phyloP scores from a whole-genome alignment of 2,329 filamentous ascomycete genomes.

The Cladophialophora carrionii region DNA sequence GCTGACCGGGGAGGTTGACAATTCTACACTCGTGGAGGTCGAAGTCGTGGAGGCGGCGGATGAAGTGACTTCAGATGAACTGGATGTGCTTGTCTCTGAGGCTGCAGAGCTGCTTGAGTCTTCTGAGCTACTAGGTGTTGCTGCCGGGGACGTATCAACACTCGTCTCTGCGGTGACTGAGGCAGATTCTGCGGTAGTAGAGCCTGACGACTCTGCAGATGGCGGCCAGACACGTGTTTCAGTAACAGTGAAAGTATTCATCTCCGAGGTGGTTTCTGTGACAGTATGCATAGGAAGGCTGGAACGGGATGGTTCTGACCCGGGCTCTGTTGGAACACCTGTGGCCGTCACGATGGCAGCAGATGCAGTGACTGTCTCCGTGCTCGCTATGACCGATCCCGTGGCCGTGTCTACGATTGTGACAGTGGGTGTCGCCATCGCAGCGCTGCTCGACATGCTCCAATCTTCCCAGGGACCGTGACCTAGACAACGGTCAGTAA shows the following conservation, averaged over 20 bases:
- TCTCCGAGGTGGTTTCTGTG: not conserved
- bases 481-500: not conserved
- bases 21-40: not conserved
- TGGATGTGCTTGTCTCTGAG: not conserved
- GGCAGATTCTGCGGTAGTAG: not conserved
- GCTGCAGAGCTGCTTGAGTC: not conserved
- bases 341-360: not conserved
- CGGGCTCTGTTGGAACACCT: not conserved
- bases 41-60: not conserved
- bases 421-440: not conserved
- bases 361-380: not conserved
- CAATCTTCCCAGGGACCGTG: conserved; percentile 10
- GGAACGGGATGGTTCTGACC: not conserved
- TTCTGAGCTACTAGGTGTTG: not conserved
- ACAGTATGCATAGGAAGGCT: not conserved
- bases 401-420: not conserved
- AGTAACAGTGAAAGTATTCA: not conserved
- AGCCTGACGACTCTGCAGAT: not conserved
- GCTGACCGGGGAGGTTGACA: not conserved
- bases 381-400: not conserved
- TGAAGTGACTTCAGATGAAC: not conserved
- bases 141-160: not conserved
- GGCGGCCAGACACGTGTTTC: not conserved
- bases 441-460: conserved; percentile 2
- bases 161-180: not conserved